These are phyloP conservation scores for Rutidosis leptorrhynchoides DNA, from an alignment of 129 eudicot species.

Conservation along the genomic window DNA sequence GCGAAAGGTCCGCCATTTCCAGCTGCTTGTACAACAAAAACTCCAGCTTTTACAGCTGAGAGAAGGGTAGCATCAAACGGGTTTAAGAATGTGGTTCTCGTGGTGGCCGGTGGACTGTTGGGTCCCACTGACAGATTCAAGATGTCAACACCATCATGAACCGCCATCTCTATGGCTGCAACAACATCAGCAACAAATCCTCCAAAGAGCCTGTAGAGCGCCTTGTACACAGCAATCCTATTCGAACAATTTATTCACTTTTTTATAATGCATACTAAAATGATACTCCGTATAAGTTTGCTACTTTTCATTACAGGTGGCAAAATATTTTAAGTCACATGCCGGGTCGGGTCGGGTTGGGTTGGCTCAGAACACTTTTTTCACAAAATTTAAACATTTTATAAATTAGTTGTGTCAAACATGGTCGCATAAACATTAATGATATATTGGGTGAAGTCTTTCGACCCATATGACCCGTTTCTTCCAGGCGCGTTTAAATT, in stretches of 20 bases:
- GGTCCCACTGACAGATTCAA: constrained; percentile 93
- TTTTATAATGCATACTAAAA: constrained; percentile 4
- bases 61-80: constrained; percentile 96
- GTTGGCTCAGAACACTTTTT: neutral
- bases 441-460: neutral
- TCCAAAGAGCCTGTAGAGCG: constrained; percentile 90
- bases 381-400: neutral
- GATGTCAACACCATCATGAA: constrained; percentile 95
- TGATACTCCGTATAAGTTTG: neutral
- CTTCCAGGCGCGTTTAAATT: neutral
- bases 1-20: constrained; percentile 96
- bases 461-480: neutral
- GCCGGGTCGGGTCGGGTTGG: neutral
- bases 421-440: neutral
- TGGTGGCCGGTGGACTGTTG: constrained; percentile 92
- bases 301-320: neutral
- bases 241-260: constrained; percentile 11
- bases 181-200: constrained; percentile 96
- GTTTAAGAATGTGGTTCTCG: constrained; percentile 79
- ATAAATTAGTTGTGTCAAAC: neutral
- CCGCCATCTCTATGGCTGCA: constrained; percentile 96
- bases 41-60: constrained; percentile 89
- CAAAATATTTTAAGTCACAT: neutral
- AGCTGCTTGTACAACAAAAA: constrained; percentile 95
- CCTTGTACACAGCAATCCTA: constrained; percentile 97